Evolutionary conservation across 257 asterid species (phyloP), one percentile per base, ranked within the genome.

Genomic region (Salvia miltiorrhiza): DNA sequence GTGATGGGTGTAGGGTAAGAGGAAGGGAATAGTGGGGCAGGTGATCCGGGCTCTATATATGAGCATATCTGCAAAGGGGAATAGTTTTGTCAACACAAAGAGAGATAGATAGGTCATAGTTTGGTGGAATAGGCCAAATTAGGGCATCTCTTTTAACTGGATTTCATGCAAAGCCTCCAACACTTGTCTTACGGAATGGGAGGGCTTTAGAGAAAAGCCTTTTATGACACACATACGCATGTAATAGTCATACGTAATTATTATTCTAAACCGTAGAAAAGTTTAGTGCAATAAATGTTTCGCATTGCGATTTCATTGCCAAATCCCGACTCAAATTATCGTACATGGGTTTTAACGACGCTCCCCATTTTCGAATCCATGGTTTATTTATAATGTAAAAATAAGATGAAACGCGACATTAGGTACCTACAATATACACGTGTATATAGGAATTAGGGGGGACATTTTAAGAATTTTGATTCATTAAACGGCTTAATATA

Each of bases 171-270:
- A 49, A 47, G 39, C 44, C 60, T 11, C 2, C 0, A 49, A 71
- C 76, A 71, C 63, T 20, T 71, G 76, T 61, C 76, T 37, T 53
- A 41, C 5, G 37, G 16, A 61, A 9, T 49, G 12, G 2, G 5
- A 71, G 54, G 70, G 8, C 76, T 71, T 71, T 26, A 48, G 1
- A 10, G 13, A 49, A 35, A 65, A 44, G 48, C 4, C 40, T 17
- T 66, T 49, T 33, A 4, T 24, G 9, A n/a, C 41, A 63, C 24
- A 63, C 49, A 17, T 20, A 59, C 48, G 17, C 17, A 37, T 37
- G 19, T 19, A 56, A 56, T 3, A 56, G 63, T 14, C 63, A 30
- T 56, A 3, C 1, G 24, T 8, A 28, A 14, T 56, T 28, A 56
- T 30, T 56, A 21, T 4, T 33, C 4, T 5, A 17, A 17, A 9